Evolutionary conservation across 208 protist species (phyloP), one percentile per base, ranked within the genome.

Genomic region (Wallacemonas sp.): DNA sequence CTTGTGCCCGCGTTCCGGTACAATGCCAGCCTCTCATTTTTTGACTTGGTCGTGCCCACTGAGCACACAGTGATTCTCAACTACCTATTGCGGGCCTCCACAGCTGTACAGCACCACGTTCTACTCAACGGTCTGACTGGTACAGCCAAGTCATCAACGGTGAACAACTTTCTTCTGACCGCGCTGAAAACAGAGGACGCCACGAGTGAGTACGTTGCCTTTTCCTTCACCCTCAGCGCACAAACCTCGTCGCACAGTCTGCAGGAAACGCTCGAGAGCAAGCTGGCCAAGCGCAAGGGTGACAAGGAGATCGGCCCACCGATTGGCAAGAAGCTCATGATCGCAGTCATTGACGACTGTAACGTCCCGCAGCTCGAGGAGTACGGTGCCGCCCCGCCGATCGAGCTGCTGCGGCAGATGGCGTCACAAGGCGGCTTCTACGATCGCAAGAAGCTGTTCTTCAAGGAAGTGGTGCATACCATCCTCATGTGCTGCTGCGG

Each of bases 41-140:
- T 97, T 78, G 87, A 97, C 52, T 81, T 99, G 34, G 80, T 98
- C 52, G 97, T 99, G 13, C 95, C 96, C 32, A 99, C 97, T 1
- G 80, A 85, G 52, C 93, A 98, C 58, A 98, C 95, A 1, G 86
- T 93, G 0, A 69, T 88, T 41, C 66, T 94, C 29, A 79, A 87
- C 66, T 92, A 84, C 57, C 67, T 98, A 0, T 63, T 97, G 44
- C 41, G 65, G 12, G 74, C 78, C 67, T 74, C 92, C 12, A 77
- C 83, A 10, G 69, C 67, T 1, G 76, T 76, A 34, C 76, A 83
- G 42, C 71, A 80, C 29, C 79, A 94, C 63, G 76, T 97, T 19
- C 71, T 98, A 46, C 54, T 99, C 19, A 97, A 91, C 63, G 96
- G 97, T 30, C 71, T 93, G 17, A 97, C 96, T 19, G 97, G 97